These are phyloP conservation scores for Lasiosphaeris hirsuta DNA, from an alignment of 495 filamentous ascomycete species.

Conservation along the genomic window DNA sequence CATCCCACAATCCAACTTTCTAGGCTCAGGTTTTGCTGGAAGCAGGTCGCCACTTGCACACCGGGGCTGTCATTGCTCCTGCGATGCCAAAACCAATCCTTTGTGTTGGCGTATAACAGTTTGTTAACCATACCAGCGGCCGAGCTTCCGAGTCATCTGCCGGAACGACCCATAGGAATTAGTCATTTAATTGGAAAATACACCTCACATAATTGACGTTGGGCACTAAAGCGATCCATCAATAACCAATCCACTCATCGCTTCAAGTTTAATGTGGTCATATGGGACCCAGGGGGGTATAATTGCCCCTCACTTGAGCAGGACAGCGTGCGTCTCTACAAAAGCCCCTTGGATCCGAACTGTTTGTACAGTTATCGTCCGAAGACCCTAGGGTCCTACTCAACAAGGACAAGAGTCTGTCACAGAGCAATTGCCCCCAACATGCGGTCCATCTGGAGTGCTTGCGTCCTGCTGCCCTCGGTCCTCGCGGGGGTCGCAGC, in stretches of 20 bases:
- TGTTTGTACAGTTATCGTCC: constrained; percentile 4
- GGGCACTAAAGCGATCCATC: constrained; percentile 29
- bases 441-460: constrained; percentile 33
- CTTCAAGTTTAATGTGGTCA: constrained; percentile 15
- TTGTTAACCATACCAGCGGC: neutral
- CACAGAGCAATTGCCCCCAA: constrained; percentile 21
- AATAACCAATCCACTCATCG: constrained; percentile 18
- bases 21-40: no score
- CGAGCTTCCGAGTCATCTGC: no score
- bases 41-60: no score
- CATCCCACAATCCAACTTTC: no score
- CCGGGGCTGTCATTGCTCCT: no score
- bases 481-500: constrained; percentile 31
- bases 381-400: constrained; percentile 11
- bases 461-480: constrained; percentile 32
- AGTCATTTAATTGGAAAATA: constrained; percentile 24
- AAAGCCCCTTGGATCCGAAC: constrained; percentile 26
- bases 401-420: constrained; percentile 9
- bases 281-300: constrained; percentile 13
- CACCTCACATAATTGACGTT: constrained; percentile 27
- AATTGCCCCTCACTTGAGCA: constrained; percentile 25
- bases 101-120: no score
- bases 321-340: constrained; percentile 22
- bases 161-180: constrained; percentile 11
- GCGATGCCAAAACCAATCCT: no score